Percentiles rank a stretch among this genome's conserved stretches.
These are phyloP conservation scores for Termitomyces sp. DNA, from an alignment of 768 basidiomycete species.

Conservation along the genomic window DNA sequence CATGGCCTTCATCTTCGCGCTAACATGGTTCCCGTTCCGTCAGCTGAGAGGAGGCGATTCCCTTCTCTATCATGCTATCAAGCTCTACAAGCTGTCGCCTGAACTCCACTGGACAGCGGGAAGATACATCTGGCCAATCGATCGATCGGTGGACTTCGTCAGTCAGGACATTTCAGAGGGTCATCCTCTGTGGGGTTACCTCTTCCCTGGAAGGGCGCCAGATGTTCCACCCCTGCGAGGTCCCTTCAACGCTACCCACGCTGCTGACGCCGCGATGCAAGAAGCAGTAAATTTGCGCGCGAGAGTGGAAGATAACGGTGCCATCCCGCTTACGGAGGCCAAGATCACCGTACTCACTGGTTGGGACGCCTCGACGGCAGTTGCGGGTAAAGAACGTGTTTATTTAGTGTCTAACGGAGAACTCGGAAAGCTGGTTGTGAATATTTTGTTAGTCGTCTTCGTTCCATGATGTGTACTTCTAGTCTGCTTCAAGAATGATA, in stretches of 20 bases:
- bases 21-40: neutral
- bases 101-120: constrained; percentile 83
- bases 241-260: constrained; percentile 41
- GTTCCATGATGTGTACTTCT: constrained; percentile 45
- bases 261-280: neutral
- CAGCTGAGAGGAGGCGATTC: constrained; percentile 80
- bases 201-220: constrained; percentile 24
- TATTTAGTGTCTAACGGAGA: constrained; percentile 65
- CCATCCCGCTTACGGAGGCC: constrained; percentile 58
- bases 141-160: constrained; percentile 64
- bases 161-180: constrained; percentile 37
- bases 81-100: constrained; percentile 70
- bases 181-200: constrained; percentile 12
- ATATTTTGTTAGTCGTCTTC: constrained; percentile 69
- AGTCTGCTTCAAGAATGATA: too few species aligned
- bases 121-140: constrained; percentile 78
- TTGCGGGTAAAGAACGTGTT: constrained; percentile 65
- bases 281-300: constrained; percentile 24
- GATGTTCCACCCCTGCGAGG: constrained; percentile 39
- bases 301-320: constrained; percentile 68
- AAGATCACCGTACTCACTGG: constrained; percentile 52
- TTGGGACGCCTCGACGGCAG: constrained; percentile 36
- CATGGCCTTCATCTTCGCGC: neutral
- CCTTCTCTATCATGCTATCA: constrained; percentile 72
- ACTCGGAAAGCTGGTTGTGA: constrained; percentile 73